Percentiles rank a stretch among this genome's conserved stretches.
Conservation (phyloP, 306 rosid genomes). For the Prunus mume region DNA sequence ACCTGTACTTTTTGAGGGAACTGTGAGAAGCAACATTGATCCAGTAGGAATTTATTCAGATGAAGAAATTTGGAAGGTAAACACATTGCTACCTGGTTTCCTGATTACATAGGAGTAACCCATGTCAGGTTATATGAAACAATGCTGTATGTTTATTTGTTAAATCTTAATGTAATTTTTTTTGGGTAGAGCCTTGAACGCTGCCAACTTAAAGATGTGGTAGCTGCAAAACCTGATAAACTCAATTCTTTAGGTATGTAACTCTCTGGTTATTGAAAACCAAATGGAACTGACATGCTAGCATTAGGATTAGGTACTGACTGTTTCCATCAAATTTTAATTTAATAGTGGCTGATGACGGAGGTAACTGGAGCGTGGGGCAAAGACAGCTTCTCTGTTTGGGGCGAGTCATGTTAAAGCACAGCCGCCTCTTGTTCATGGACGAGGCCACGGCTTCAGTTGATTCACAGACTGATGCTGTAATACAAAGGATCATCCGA, state of each 20-base stretch:
- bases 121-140: not conserved
- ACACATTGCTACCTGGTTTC: not conserved
- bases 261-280: not conserved
- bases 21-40: conserved; percentile 84
- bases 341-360: conserved; percentile 63
- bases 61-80: conserved; percentile 95
- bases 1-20: conserved; percentile 97
- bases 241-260: conserved; percentile 70
- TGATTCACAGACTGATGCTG: conserved; percentile 92
- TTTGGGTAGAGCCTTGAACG: conserved; percentile 69
- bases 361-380: conserved; percentile 99
- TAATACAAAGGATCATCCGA: conserved; percentile 78
- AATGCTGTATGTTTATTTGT: conserved; percentile 6
- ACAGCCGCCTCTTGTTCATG: conserved; percentile 79
- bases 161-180: not conserved
- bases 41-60: conserved; percentile 69
- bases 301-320: not conserved
- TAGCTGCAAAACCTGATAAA: conserved; percentile 76
- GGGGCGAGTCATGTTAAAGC: conserved; percentile 91
- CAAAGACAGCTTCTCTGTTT: conserved; percentile 93
- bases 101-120: too few relatives aligned
- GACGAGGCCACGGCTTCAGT: conserved; percentile 98
- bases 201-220: conserved; percentile 86
- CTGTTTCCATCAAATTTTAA: not conserved
- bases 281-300: not conserved